Evolutionary conservation across 164 flowering plant species (phyloP).

Genomic region (Dillenia turbinata): DNA sequence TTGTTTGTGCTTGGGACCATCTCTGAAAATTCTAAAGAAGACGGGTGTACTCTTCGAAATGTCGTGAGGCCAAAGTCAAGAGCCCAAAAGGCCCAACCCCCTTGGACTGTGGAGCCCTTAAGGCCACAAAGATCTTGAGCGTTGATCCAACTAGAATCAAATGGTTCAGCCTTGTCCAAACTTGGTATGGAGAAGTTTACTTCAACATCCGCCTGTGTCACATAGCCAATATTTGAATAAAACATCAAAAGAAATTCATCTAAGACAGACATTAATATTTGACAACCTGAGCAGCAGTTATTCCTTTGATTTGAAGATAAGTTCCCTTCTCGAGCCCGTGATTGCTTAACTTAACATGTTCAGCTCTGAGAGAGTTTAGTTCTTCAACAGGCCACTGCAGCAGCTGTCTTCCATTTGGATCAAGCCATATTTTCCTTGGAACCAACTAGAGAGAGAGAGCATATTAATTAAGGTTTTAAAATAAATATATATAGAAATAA

Average conservation of each 20-base stretch:
- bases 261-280: not conserved
- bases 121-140: conserved; percentile 48
- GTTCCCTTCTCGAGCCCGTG: conserved; percentile 31
- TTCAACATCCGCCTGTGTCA: conserved; percentile 73
- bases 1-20: conserved; percentile 33
- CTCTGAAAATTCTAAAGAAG: conserved; percentile 71
- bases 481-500: not conserved
- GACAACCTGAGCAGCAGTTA: conserved; percentile 75
- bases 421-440: conserved; percentile 79
- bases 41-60: conserved; percentile 70
- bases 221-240: not conserved
- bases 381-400: conserved; percentile 83
- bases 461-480: not conserved
- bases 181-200: conserved; percentile 49
- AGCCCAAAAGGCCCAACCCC: conserved; percentile 93
- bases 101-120: conserved; percentile 47
- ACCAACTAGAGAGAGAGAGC: conserved; percentile 31
- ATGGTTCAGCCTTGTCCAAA: conserved; percentile 60
- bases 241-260: not conserved
- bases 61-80: conserved; percentile 49
- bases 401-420: conserved; percentile 53
- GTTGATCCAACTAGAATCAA: conserved; percentile 54
- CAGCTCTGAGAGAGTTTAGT: conserved; percentile 41
- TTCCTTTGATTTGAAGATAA: conserved; percentile 48
- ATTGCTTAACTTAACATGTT: conserved; percentile 21